phyloP scores from a whole-genome alignment of 768 basidiomycete species.

The Hericium alpestre region DNA sequence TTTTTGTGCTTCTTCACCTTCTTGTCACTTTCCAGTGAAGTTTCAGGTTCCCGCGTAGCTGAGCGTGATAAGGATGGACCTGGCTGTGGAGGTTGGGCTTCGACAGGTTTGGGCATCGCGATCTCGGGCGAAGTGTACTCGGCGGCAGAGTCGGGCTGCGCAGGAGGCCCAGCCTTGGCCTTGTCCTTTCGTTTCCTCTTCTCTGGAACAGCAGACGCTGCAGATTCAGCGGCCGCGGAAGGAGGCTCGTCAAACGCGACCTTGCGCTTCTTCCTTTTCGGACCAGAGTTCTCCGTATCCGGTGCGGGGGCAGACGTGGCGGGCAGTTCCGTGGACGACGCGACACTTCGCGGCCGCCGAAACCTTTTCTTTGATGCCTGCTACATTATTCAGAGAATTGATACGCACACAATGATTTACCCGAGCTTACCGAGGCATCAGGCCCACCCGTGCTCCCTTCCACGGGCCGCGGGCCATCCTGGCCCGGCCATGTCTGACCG shows the following conservation, averaged over 20 bases:
- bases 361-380: background rate
- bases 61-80: no score
- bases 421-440: no score
- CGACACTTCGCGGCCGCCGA: no score
- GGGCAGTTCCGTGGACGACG: background rate
- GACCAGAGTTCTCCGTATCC: background rate
- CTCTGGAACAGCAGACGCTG: background rate
- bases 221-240: background rate
- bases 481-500: background rate
- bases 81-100: no score
- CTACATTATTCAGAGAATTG: background rate
- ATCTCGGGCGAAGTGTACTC: no score
- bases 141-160: no score
- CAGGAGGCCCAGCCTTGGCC: background rate
- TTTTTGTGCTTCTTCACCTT: background rate
- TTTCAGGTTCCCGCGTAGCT: no score
- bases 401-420: no score
- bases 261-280: slow-evolving; percentile 5
- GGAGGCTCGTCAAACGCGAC: background rate
- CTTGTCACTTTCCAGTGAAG: no score
- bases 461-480: background rate
- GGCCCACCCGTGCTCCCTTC: no score
- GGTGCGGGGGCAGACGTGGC: background rate
- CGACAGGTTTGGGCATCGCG: no score
- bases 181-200: background rate